Evolutionary conservation across 495 filamentous ascomycete species (phyloP).

Genomic region (Aspergillus sclerotiicarbonarius): DNA sequence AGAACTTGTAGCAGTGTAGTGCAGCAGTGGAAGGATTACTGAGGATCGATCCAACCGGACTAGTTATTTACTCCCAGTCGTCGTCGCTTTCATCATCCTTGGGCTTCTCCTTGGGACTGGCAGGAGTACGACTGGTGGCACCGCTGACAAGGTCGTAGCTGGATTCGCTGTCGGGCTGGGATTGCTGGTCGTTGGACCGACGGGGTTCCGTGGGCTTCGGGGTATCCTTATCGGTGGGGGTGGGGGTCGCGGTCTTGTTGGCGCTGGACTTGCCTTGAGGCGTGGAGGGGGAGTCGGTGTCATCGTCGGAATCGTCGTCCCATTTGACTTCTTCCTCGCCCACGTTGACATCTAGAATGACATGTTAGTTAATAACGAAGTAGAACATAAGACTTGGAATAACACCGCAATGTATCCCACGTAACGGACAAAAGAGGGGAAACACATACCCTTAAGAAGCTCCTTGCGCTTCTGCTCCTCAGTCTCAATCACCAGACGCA

Average conservation of each 20-base stretch:
- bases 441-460: constrained; percentile 76
- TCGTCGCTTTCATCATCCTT: constrained; percentile 62
- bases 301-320: constrained; percentile 76
- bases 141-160: constrained; percentile 94
- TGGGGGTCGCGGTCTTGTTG: constrained; percentile 16
- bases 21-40: not conserved
- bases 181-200: constrained; percentile 82
- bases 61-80: constrained; percentile 73
- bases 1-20: not conserved
- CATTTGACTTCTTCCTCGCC: constrained; percentile 77
- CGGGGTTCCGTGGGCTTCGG: constrained; percentile 65
- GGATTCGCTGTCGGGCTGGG: constrained; percentile 81
- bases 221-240: constrained; percentile 34
- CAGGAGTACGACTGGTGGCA: constrained; percentile 71
- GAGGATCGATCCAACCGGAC: not conserved
- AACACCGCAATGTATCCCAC: not conserved
- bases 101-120: constrained; percentile 69
- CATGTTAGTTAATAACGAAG: constrained; percentile 6
- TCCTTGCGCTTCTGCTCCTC: constrained; percentile 89
- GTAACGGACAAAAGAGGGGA: constrained; percentile 8
- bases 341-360: constrained; percentile 50
- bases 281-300: constrained; percentile 53
- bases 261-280: constrained; percentile 39
- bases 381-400: constrained; percentile 14
- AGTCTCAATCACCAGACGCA: constrained; percentile 90